These are phyloP conservation scores for Erodium maritimum DNA, from an alignment of 345 rosid genomes.

Conservation along the genomic window DNA sequence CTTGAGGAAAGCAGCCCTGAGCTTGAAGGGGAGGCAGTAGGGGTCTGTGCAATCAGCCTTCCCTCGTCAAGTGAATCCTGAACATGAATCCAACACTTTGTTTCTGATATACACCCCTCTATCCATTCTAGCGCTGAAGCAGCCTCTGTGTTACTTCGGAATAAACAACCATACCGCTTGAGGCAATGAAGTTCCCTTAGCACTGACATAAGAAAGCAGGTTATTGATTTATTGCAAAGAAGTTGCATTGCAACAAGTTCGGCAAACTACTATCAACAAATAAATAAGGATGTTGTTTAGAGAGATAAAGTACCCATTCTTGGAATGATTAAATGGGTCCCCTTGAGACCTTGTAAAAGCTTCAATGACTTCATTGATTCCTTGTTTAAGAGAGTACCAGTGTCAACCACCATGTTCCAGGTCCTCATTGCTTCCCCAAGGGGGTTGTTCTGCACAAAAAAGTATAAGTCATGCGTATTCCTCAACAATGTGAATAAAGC, in stretches of 20 bases:
- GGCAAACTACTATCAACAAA: too few relatives aligned
- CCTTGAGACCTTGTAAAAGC: constrained; percentile 78
- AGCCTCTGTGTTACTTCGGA: constrained; percentile 42
- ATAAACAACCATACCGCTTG: constrained; percentile 39
- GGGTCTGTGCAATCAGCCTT: constrained; percentile 40
- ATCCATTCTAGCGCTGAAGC: constrained; percentile 66
- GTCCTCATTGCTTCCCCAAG: constrained; percentile 30
- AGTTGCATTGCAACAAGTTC: too few relatives aligned
- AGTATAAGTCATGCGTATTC: neutral
- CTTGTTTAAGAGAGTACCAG: constrained; percentile 50
- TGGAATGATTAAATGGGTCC: constrained; percentile 62
- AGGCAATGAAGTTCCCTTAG: constrained; percentile 59
- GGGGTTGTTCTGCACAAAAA: constrained; percentile 36
- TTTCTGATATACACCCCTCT: constrained; percentile 49
- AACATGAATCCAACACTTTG: constrained; percentile 72
- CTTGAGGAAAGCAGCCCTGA: constrained; percentile 24
- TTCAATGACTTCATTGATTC: constrained; percentile 60
- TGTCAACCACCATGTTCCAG: constrained; percentile 74
- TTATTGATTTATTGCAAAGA: neutral
- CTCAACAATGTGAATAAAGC: neutral
- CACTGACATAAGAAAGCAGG: constrained; percentile 31
- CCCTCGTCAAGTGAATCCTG: constrained; percentile 55
- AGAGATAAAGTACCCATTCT: constrained; percentile 41
- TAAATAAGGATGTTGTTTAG: neutral
- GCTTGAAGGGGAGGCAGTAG: too few relatives aligned